phyloP scores from a whole-genome alignment of 169 alveolate genomes.

The Eimeria necatrix region DNA sequence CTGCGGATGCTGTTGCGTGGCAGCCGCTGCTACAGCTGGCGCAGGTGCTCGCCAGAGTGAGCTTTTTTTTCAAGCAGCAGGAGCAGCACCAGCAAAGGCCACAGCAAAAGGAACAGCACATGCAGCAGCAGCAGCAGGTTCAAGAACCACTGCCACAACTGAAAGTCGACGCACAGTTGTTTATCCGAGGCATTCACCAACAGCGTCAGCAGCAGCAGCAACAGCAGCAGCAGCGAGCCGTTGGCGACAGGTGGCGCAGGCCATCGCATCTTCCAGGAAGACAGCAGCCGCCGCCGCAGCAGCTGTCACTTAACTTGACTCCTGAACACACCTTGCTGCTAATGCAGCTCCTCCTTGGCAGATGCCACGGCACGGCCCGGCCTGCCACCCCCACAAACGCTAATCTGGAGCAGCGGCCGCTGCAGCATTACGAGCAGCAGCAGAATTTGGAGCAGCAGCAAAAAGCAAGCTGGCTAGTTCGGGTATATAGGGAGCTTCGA shows the following conservation, averaged over 20 bases:
- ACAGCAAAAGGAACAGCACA: slow-evolving; percentile 12
- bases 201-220: slow-evolving; percentile 42
- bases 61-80: slow-evolving; percentile 40
- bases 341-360: slow-evolving; percentile 65
- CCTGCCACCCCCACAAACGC: not conserved
- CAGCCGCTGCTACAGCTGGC: slow-evolving; percentile 71
- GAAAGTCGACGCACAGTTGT: slow-evolving; percentile 26
- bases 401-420: not conserved
- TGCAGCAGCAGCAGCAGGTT: slow-evolving; percentile 44
- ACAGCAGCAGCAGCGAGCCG: slow-evolving; percentile 7
- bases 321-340: slow-evolving; percentile 6
- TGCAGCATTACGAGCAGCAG: not conserved
- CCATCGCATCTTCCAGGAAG: not conserved
- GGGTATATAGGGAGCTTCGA: slow-evolving; percentile 62
- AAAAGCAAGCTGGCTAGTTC: slow-evolving; percentile 31
- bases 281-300: slow-evolving; percentile 48
- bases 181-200: slow-evolving; percentile 26
- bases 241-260: slow-evolving; percentile 11
- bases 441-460: slow-evolving; percentile 15
- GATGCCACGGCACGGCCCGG: slow-evolving; percentile 11
- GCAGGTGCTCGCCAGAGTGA: slow-evolving; percentile 16
- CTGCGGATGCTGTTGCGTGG: slow-evolving; percentile 19
- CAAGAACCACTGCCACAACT: not conserved
- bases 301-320: slow-evolving; percentile 38
- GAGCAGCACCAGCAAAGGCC: slow-evolving; percentile 12